Evolutionary conservation across 1,284 basidiomycete species (phyloP), one percentile per base, ranked within the genome.

Genomic region (Exobasidium cylindrosporum): DNA sequence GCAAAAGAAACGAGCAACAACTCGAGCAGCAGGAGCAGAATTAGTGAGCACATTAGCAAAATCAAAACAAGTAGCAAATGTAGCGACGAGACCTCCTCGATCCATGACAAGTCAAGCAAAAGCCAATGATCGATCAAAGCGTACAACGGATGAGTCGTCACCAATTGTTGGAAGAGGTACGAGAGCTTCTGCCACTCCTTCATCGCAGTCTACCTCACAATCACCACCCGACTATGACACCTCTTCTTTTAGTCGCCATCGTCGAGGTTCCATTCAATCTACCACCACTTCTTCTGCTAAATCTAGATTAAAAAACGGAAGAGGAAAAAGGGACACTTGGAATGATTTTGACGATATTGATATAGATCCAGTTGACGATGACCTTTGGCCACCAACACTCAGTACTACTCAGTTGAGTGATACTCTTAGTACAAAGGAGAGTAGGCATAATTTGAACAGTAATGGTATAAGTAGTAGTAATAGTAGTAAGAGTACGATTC

Each of bases 1-100:
- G 62, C 73, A 73, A 49, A 68, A 72, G 69, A 74, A 75, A 62
- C 69, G 73, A 31, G 75, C 75, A 5, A 78, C 77, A 30, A 72
- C 76, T 44, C 65, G 66, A 1, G 77, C 77, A 14, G 77, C 77
- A 6, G 74, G 69, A 5, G 72, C 74, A 35, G 77, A 78, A 60
- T 59, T 77, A 26, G 67, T 76, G 17, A 57, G 31, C 23, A 40
- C 40, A 13, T n/a, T 31, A 14, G 26, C 47, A 50, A 28, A 40
- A 40, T 40, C 47, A 13, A 50, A 50, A 28, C 47, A 50, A 50
- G n/a, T n/a, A n/a, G 26, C n/a, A 24, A 50, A 24, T 28, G n/a
- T 21, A 50, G 4, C 47, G 26, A 50, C 26, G 4, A 3, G 14
- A 50, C 13, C 21, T 3, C 13, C 17, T 50, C 47, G 26, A 50